A percentile compares a stretch with the other conserved stretches of the same genome.
These are phyloP conservation scores for Sugiyamaella chiloensis DNA, from an alignment of 805 yeast genomes.

Conservation along the genomic window DNA sequence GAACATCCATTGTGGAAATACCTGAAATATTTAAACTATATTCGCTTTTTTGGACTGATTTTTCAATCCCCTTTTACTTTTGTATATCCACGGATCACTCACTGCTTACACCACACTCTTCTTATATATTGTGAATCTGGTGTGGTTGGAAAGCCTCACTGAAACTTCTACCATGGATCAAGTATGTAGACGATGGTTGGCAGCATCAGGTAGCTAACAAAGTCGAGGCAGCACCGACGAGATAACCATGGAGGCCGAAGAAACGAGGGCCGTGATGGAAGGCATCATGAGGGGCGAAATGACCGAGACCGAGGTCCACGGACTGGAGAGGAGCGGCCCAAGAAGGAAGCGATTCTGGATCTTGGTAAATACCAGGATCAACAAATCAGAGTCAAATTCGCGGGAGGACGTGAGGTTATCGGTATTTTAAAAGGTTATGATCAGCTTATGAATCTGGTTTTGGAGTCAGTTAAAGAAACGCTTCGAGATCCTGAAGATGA, in stretches of 20 bases:
- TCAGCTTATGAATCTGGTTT: conserved; percentile 83
- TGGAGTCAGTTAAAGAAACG: conserved; percentile 62
- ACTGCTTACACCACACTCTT: too few relatives aligned
- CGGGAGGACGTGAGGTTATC: conserved; percentile 80
- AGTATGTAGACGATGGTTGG: too few relatives aligned
- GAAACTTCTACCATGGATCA: too few relatives aligned
- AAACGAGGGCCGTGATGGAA: conserved; percentile 16
- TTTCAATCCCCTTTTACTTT: not conserved
- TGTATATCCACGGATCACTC: not conserved
- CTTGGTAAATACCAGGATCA: conserved; percentile 73
- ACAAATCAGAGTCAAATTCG: conserved; percentile 69
- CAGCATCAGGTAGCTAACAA: not conserved
- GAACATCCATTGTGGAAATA: conserved; percentile 38
- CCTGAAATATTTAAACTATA: not conserved
- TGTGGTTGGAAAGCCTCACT: not conserved
- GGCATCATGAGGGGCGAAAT: conserved; percentile 19
- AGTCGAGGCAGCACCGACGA: conserved; percentile 3
- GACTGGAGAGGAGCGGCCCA: conserved; percentile 47
- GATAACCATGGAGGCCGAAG: conserved; percentile 14
- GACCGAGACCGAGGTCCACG: conserved; percentile 20
- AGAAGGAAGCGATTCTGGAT: conserved; percentile 85
- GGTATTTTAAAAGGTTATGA: conserved; percentile 90
- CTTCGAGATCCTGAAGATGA: conserved; percentile 67
- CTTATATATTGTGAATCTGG: too few relatives aligned
- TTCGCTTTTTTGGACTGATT: not conserved